These are phyloP conservation scores for Aspergillus awamori DNA, from an alignment of 2,329 filamentous ascomycete species.

Conservation along the genomic window DNA sequence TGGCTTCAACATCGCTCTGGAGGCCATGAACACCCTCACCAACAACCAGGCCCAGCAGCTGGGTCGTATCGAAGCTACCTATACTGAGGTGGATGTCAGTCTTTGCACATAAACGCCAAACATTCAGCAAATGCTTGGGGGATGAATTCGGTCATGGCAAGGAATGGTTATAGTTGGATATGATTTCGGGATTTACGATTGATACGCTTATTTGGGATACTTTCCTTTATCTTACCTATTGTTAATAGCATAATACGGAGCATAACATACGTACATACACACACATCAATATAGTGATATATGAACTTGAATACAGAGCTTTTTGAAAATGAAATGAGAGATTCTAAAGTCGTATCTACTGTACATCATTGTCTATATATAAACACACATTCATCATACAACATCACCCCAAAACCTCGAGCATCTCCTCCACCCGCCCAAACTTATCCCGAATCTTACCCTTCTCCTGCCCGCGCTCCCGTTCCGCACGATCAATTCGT, in stretches of 20 bases:
- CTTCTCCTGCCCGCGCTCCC: slow-evolving; percentile 61
- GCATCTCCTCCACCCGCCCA: slow-evolving; percentile 59
- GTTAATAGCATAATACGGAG: neutral
- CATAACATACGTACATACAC: neutral
- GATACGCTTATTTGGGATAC: neutral
- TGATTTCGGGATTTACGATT: neutral
- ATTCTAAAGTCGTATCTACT: slow-evolving; percentile 8
- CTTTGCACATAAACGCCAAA: slow-evolving; percentile 8
- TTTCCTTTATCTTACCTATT: neutral
- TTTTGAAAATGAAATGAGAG: neutral
- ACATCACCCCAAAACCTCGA: slow-evolving; percentile 44
- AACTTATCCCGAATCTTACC: slow-evolving; percentile 81
- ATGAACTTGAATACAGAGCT: neutral
- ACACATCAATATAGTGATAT: neutral
- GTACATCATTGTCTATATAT: slow-evolving; percentile 7
- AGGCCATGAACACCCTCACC: slow-evolving; percentile 55
- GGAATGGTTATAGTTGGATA: neutral
- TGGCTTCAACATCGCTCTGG: slow-evolving; percentile 55
- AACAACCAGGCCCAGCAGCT: slow-evolving; percentile 47
- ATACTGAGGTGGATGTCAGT: slow-evolving; percentile 25
- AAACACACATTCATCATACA: neutral
- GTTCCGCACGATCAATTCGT: slow-evolving; percentile 79
- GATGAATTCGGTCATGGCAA: neutral
- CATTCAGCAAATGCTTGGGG: too few relatives aligned
- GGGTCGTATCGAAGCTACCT: slow-evolving; percentile 45